Evolutionary conservation across 2,329 filamentous ascomycete species (phyloP).

Genomic region (Epichloe typhina): DNA sequence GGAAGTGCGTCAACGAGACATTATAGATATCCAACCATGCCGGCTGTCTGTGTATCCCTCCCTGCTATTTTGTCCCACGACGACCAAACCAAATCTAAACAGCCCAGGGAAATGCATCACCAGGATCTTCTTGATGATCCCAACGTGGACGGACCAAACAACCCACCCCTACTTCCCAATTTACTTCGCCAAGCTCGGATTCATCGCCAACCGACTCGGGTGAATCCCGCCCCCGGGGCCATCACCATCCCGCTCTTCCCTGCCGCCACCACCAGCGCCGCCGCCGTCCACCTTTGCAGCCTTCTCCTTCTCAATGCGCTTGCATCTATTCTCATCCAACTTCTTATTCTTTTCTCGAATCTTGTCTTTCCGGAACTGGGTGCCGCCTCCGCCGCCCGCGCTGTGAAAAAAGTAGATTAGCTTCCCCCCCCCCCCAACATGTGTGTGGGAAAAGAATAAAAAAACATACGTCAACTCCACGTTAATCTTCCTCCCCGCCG

Average conservation of each 20-base stretch:
- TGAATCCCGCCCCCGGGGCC: constrained; percentile 29
- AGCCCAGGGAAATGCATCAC: background rate
- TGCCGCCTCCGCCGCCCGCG: constrained; percentile 77
- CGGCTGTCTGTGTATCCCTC: too few species aligned
- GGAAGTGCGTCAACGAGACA: too few species aligned
- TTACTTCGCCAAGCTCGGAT: constrained; percentile 6
- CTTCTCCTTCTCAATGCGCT: constrained; percentile 35
- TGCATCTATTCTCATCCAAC: constrained; percentile 52
- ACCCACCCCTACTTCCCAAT: too few species aligned
- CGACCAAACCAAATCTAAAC: too few species aligned
- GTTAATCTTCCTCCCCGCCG: constrained; percentile 63
- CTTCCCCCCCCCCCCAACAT: too few species aligned
- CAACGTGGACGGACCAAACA: too few species aligned
- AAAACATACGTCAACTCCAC: constrained; percentile 70
- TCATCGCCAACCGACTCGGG: constrained; percentile 33
- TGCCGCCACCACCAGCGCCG: constrained; percentile 9
- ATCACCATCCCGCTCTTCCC: constrained; percentile 14
- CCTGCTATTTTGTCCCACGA: too few species aligned
- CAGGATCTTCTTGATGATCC: background rate
- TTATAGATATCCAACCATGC: too few species aligned
- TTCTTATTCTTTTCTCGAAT: constrained; percentile 79
- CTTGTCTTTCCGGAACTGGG: constrained; percentile 56
- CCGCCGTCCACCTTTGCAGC: constrained; percentile 19
- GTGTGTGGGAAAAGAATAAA: background rate
- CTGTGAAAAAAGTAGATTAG: constrained; percentile 25